phyloP scores from a whole-genome alignment of 2,329 filamentous ascomycete species.

The Aspergillus calidoustus region DNA sequence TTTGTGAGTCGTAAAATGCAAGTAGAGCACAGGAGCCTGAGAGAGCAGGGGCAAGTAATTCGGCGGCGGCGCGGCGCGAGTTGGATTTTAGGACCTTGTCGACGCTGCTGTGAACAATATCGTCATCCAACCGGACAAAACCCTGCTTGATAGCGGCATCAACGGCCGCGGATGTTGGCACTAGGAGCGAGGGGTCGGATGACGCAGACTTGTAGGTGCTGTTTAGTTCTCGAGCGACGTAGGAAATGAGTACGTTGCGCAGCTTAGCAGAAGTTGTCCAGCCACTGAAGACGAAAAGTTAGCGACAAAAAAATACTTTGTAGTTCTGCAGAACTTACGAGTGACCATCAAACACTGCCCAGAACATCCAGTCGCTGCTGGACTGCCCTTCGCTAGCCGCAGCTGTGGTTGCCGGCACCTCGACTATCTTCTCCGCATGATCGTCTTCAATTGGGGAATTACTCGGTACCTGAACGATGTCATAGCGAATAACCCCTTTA shows the following conservation, averaged over 20 bases:
- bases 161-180: constrained; percentile 78
- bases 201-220: constrained; percentile 81
- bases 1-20: constrained; percentile 90
- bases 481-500: constrained; percentile 89
- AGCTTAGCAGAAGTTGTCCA: constrained; percentile 98
- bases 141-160: constrained; percentile 91
- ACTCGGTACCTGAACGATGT: constrained; percentile 90
- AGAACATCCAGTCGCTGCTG: constrained; percentile 97
- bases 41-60: constrained; percentile 87
- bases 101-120: constrained; percentile 92
- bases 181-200: constrained; percentile 58
- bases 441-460: constrained; percentile 99
- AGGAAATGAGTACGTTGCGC: constrained; percentile 87
- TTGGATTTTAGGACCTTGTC: constrained; percentile 87
- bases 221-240: constrained; percentile 91
- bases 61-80: constrained; percentile 87
- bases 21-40: constrained; percentile 97
- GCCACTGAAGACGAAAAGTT: constrained; percentile 60
- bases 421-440: constrained; percentile 96
- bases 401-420: constrained; percentile 70
- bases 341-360: constrained; percentile 98
- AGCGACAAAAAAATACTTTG: constrained; percentile 1
- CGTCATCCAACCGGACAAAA: constrained; percentile 85
- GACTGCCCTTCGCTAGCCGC: constrained; percentile 59
- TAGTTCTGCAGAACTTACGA: constrained; percentile 63